phyloP scores from a whole-genome alignment of 306 rosid species.

The Cicer arietinum region DNA sequence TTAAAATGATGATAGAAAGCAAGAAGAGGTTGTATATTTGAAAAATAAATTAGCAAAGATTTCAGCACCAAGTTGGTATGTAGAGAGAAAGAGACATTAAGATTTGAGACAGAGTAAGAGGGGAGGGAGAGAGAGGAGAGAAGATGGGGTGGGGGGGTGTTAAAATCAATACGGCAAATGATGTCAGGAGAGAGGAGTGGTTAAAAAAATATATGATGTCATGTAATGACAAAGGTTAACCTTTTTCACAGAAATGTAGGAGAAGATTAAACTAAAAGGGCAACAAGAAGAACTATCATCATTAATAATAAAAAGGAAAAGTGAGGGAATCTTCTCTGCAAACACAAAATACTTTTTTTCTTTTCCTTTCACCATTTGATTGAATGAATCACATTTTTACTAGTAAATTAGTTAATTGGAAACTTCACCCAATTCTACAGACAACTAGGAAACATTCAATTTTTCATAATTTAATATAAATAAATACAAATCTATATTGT shows the following conservation, averaged over 20 bases:
- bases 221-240: conserved; percentile 77
- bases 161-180: conserved; percentile 39
- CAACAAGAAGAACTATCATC: conserved; percentile 78
- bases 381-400: conserved; percentile 47
- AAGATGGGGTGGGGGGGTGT: not conserved
- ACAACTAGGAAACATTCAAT: conserved; percentile 50
- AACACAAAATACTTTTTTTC: conserved; percentile 46
- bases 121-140: not conserved
- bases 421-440: conserved; percentile 55
- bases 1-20: too few relatives aligned
- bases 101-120: conserved; percentile 19
- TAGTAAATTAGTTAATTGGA: conserved; percentile 22
- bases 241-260: conserved; percentile 99
- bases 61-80: conserved; percentile 56
- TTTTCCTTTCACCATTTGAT: conserved; percentile 48
- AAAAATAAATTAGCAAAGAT: conserved; percentile 40
- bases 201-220: conserved; percentile 69
- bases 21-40: too few relatives aligned
- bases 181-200: conserved; percentile 60
- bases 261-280: conserved; percentile 69
- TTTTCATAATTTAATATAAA: conserved; percentile 12
- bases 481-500: not conserved
- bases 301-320: conserved; percentile 73
- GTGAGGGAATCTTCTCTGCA: conserved; percentile 87
- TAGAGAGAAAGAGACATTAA: conserved; percentile 52